Evolutionary conservation across 768 basidiomycete species (phyloP).

Genomic region (Tulasnella sp.): DNA sequence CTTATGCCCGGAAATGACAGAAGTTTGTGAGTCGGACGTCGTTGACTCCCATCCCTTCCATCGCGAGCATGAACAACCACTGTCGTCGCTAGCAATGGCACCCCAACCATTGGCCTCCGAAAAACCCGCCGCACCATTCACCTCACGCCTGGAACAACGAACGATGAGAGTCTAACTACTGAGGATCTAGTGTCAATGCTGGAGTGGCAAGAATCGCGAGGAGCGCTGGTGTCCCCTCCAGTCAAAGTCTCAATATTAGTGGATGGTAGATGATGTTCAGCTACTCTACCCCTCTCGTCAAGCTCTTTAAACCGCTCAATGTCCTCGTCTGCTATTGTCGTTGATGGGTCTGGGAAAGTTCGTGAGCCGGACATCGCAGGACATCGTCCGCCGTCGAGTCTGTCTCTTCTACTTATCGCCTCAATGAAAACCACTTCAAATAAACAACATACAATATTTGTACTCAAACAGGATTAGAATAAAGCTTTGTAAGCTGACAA

Average conservation of each 20-base stretch:
- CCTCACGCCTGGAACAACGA: constrained; percentile 20
- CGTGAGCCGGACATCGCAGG: too few relatives aligned
- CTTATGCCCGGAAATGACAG: background rate
- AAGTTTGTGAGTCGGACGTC: constrained; percentile 6
- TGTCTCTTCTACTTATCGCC: too few relatives aligned
- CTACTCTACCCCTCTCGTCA: constrained; percentile 28
- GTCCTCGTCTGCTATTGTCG: too few relatives aligned
- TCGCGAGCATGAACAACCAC: background rate
- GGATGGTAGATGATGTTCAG: constrained; percentile 22
- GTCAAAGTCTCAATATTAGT: constrained; percentile 13
- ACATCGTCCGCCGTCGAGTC: too few relatives aligned
- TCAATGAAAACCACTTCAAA: too few relatives aligned
- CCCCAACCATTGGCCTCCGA: constrained; percentile 29
- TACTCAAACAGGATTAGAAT: too few relatives aligned
- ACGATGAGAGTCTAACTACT: background rate
- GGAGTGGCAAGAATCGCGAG: background rate
- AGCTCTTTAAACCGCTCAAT: too few relatives aligned
- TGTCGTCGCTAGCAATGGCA: constrained; percentile 20
- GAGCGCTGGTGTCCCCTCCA: constrained; percentile 3
- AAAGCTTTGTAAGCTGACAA: too few relatives aligned
- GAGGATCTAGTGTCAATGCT: constrained; percentile 13
- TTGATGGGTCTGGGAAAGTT: too few relatives aligned
- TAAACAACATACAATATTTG: too few relatives aligned
- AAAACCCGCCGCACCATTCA: constrained; percentile 27
- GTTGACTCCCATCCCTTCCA: background rate